These are phyloP conservation scores for Leucocoprinus birnbaumii DNA, from an alignment of 768 basidiomycete genomes.

Conservation along the genomic window DNA sequence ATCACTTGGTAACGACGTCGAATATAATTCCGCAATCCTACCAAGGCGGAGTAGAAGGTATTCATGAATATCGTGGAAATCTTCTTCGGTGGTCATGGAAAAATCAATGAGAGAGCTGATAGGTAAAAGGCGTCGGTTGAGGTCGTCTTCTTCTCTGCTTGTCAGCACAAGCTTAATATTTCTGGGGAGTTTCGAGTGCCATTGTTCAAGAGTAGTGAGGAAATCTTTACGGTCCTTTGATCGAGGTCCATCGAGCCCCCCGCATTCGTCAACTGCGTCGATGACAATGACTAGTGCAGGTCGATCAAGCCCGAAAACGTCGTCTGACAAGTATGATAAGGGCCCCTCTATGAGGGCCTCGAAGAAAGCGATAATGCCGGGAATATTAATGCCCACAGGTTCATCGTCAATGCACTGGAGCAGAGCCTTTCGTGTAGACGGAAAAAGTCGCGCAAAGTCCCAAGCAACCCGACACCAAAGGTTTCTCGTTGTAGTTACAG, in stretches of 20 bases:
- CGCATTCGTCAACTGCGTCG: conserved; percentile 30
- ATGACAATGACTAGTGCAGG: conserved; percentile 21
- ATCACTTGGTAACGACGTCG: conserved; percentile 5
- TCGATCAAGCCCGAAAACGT: conserved; percentile 2
- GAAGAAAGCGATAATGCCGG: conserved; percentile 16
- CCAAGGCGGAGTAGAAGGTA: conserved; percentile 17
- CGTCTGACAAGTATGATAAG: conserved; percentile 4
- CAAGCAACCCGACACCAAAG: too few relatives aligned
- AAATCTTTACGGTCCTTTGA: conserved; percentile 17
- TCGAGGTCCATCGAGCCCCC: conserved; percentile 14
- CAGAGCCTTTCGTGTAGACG: too few relatives aligned
- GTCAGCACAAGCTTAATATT: conserved; percentile 24
- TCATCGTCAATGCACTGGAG: too few relatives aligned
- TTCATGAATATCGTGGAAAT: conserved; percentile 20
- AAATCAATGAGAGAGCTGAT: conserved; percentile 16
- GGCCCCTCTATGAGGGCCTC: conserved; percentile 18
- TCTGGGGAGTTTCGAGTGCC: conserved; percentile 14
- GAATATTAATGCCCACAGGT: too few relatives aligned
- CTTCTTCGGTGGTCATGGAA: conserved; percentile 17
- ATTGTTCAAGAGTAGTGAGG: conserved; percentile 18
- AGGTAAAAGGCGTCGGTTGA: conserved; percentile 10
- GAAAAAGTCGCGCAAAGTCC: too few relatives aligned
- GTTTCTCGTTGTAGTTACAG: too few relatives aligned
- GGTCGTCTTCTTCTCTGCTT: conserved; percentile 19
- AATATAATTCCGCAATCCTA: too few relatives aligned